Evolutionary conservation across 202 grass and related monocot species (phyloP).

Genomic region (Zizania palustris): DNA sequence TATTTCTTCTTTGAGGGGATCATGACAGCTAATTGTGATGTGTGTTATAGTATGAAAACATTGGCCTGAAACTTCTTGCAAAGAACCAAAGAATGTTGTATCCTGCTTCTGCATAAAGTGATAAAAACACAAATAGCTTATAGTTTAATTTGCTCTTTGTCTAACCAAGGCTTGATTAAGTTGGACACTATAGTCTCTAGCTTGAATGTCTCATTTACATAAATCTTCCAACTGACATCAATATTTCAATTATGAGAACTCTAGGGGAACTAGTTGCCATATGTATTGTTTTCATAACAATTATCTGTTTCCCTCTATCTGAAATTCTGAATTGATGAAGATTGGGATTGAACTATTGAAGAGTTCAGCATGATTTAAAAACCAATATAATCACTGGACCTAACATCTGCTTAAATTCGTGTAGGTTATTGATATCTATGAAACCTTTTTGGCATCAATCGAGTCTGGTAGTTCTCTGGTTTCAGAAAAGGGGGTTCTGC

Average conservation of each 20-base stretch:
- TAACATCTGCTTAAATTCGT: conserved; percentile 37
- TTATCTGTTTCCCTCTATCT: conserved; percentile 6
- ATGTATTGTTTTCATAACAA: conserved; percentile 21
- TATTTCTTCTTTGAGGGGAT: not conserved
- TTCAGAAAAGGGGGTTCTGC: conserved; percentile 89
- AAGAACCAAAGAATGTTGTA: conserved; percentile 26
- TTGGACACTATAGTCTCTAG: conserved; percentile 10
- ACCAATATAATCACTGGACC: conserved; percentile 28
- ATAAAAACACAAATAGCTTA: conserved; percentile 18
- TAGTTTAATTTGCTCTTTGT: not conserved
- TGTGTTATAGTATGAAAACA: conserved; percentile 2
- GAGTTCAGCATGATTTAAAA: conserved; percentile 36
- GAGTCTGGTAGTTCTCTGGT: conserved; percentile 66
- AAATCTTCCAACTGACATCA: not conserved
- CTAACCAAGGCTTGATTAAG: conserved; percentile 32
- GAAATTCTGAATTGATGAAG: conserved; percentile 26
- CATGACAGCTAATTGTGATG: conserved; percentile 4
- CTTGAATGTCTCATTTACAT: not conserved
- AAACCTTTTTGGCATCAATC: conserved; percentile 63
- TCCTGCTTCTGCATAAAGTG: not conserved
- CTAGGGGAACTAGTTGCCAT: not conserved
- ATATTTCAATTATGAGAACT: not conserved
- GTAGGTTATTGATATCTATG: conserved; percentile 79
- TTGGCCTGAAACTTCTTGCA: conserved; percentile 19
- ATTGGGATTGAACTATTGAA: conserved; percentile 9